Base-by-base conservation (phyloP, 2,329 filamentous ascomycete genomes). In the Cladorrhinum sp. region DNA sequence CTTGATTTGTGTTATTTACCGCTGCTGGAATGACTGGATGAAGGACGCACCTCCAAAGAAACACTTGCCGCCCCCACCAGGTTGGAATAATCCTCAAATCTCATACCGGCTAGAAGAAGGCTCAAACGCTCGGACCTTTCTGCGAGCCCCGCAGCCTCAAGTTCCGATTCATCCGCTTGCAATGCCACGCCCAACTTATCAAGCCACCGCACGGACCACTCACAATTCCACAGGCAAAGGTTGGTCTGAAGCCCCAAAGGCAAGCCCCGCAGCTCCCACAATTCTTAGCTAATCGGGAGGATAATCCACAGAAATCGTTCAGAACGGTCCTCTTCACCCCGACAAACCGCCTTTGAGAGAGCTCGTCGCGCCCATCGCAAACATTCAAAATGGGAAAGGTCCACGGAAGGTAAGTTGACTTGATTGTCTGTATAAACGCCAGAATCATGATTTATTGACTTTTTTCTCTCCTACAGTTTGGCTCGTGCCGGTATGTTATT, bases 381-480 rank as follows among this genome's bases (percentile, higher is more conserved):
- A 62, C 64, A 65, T 62, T 42, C 61, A 69, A 67, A 66, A 69
- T 69, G 67, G 67, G 67, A 64, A 69, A 69, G 65, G 67, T 69
- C 67, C 67, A 69, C 66, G 67, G 67, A 68, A 68, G 66, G 67
- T 69, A 36, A 8, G 20, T 12, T 9, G 26, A 26, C 30, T 42
- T 28, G 26, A 16, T 10, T 12, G 16, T 42, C 59, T 55, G 49
- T 48, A 30, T 33, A 18, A 12, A 26, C 14, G 39, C 24, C 18
- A 48, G n/a, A 21, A 49, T 55, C n/a, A 55, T 36, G 57, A 48
- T 57, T 49, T 57, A 49, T 65, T 68, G 42, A 68, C 62, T 20
- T 57, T 54, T 36, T 21, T 28, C 28, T 14, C 18, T 26, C 12
- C 50, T 24, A 23, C 56, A 69, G 67, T 69, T 68, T 69, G 66